Percentiles rank a stretch among this genome's conserved stretches.
Conservation (phyloP, 306 rosid species). For the Inga oerstediana region DNA sequence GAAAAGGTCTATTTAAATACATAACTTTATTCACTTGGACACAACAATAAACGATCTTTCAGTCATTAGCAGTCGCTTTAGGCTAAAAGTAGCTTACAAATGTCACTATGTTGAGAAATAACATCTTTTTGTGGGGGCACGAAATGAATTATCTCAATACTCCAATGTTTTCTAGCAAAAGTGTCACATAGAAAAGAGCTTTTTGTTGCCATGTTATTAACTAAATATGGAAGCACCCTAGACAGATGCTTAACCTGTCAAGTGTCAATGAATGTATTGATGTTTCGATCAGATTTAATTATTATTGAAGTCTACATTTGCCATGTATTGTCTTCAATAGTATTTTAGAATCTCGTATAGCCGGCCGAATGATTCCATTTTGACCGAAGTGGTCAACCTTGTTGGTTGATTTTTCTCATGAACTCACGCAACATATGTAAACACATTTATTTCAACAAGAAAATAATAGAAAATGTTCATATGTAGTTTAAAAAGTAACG, state of each 20-base stretch:
- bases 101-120: background rate
- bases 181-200: background rate
- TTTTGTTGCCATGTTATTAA: background rate
- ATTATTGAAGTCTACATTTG: background rate
- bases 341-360: background rate
- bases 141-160: conserved; percentile 15
- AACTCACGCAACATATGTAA: background rate
- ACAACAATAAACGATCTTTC: conserved; percentile 4
- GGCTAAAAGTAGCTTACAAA: background rate
- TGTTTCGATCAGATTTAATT: background rate
- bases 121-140: background rate
- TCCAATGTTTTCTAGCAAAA: background rate
- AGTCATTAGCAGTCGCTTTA: conserved; percentile 32
- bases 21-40: conserved; percentile 29
- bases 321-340: background rate
- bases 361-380: conserved; percentile 14
- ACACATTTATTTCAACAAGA: background rate
- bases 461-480: background rate
- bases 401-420: background rate
- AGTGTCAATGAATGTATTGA: background rate
- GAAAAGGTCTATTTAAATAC: background rate
- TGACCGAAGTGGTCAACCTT: background rate
- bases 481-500: background rate
- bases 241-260: background rate
- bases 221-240: background rate